phyloP scores from a whole-genome alignment of 169 alveolate species.

The Plasmodium knowlesi region DNA sequence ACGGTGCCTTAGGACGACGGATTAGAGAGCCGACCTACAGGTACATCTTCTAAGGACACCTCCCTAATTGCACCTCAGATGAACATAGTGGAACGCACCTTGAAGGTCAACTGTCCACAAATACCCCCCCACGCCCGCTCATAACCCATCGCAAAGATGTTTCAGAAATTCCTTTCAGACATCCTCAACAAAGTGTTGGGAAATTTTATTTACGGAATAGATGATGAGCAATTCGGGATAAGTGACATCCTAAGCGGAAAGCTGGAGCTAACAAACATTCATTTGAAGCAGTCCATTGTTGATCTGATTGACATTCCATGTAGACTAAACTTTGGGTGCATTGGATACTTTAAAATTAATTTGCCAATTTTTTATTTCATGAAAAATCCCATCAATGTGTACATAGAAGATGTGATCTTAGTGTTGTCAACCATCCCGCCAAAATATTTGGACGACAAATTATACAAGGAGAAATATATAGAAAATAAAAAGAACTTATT shows the following conservation, averaged over 20 bases:
- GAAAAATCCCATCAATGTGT: constrained; percentile 72
- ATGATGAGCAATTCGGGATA: constrained; percentile 55
- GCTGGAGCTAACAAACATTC: constrained; percentile 70
- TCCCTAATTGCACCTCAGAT: background rate
- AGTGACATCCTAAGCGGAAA: constrained; percentile 70
- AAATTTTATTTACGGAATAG: constrained; percentile 64
- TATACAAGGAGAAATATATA: constrained; percentile 73
- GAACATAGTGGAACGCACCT: background rate
- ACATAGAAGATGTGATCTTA: constrained; percentile 72
- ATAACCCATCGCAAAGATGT: constrained; percentile 9
- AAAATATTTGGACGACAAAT: constrained; percentile 69
- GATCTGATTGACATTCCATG: constrained; percentile 72
- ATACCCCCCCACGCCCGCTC: background rate
- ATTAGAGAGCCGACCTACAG: background rate
- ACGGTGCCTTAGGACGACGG: background rate
- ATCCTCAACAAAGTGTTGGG: constrained; percentile 62
- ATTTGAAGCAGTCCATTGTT: constrained; percentile 54
- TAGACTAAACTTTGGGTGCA: constrained; percentile 73
- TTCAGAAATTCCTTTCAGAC: constrained; percentile 69
- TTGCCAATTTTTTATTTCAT: constrained; percentile 74
- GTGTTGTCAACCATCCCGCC: constrained; percentile 73
- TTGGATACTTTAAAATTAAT: constrained; percentile 73
- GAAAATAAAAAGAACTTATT: constrained; percentile 56
- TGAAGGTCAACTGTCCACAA: background rate
- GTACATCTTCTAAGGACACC: background rate